Conservation (phyloP, 768 basidiomycete genomes). For the Lentinula sp. region DNA sequence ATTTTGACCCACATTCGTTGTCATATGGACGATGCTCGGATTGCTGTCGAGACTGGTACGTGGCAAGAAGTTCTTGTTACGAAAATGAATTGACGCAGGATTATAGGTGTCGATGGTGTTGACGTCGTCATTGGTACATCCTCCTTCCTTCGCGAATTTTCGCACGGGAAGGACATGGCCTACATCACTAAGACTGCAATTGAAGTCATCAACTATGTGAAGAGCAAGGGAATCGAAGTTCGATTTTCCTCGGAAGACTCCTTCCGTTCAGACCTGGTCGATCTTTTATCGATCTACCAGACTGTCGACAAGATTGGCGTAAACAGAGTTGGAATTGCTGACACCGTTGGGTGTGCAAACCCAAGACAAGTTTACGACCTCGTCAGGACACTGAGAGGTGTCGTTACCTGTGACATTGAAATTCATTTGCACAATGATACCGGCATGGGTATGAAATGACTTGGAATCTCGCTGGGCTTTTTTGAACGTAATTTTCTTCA, state of each 20-base stretch:
- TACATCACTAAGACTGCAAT: conserved; percentile 99
- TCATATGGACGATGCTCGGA: conserved; percentile 99
- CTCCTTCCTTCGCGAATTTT: conserved; percentile 98
- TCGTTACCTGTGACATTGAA: conserved; percentile 97
- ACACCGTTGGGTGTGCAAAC: conserved; percentile 99
- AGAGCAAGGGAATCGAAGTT: conserved; percentile 99
- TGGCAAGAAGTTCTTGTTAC: background rate
- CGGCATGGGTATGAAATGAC: conserved; percentile 66
- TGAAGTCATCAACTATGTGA: conserved; percentile 98
- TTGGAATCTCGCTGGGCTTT: background rate
- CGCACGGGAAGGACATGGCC: conserved; percentile 99
- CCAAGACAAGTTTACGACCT: conserved; percentile 98
- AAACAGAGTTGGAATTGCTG: conserved; percentile 97
- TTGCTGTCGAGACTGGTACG: conserved; percentile 95
- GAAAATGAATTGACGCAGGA: background rate
- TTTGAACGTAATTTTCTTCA: conserved; percentile 19
- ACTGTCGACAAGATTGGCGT: conserved; percentile 99
- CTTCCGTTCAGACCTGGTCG: conserved; percentile 99
- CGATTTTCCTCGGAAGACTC: conserved; percentile 99
- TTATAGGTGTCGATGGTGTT: conserved; percentile 90
- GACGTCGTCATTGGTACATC: conserved; percentile 99
- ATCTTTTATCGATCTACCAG: conserved; percentile 97
- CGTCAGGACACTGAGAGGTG: conserved; percentile 91
- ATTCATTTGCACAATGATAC: conserved; percentile 98
- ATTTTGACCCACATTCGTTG: conserved; percentile 99